A percentile compares a stretch with the other conserved stretches of the same genome.
Evolutionary conservation across 352 stramenopile genomes (phyloP).

Genomic region (Heterotrichella gracilis): DNA sequence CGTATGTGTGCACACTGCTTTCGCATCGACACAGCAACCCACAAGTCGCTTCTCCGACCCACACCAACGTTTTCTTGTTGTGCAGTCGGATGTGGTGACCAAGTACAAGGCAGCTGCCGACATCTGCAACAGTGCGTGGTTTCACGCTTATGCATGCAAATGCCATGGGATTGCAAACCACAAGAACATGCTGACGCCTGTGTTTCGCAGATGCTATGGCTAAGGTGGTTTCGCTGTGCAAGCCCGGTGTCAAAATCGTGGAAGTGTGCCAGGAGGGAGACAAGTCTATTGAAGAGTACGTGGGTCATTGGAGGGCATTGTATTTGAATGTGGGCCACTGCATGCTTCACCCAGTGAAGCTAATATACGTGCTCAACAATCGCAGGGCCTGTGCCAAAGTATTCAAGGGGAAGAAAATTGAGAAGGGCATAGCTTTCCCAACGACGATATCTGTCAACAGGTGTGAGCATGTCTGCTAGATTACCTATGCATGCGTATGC

Average conservation of each 20-base stretch:
- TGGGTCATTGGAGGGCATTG: slow-evolving; percentile 18
- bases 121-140: slow-evolving; percentile 92
- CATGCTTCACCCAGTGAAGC: neutral
- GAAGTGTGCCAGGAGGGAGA: slow-evolving; percentile 68
- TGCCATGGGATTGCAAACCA: too few relatives aligned
- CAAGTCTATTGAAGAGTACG: slow-evolving; percentile 36
- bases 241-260: slow-evolving; percentile 57
- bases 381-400: slow-evolving; percentile 53
- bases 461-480: too few relatives aligned
- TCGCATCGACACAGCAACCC: too few relatives aligned
- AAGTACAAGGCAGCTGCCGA: slow-evolving; percentile 90
- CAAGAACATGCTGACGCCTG: too few relatives aligned
- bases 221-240: slow-evolving; percentile 61
- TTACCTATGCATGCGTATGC: too few relatives aligned
- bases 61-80: too few relatives aligned
- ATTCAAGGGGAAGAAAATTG: slow-evolving; percentile 77
- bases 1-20: too few relatives aligned
- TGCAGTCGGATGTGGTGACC: slow-evolving; percentile 55
- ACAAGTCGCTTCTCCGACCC: too few relatives aligned
- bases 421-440: slow-evolving; percentile 94
- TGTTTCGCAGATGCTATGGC: slow-evolving; percentile 67
- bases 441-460: slow-evolving; percentile 92
- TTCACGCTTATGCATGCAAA: too few relatives aligned
- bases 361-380: slow-evolving; percentile 19
- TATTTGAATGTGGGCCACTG: neutral